Conservation (phyloP, 805 yeast species). For the Pichia paraexigua region DNA sequence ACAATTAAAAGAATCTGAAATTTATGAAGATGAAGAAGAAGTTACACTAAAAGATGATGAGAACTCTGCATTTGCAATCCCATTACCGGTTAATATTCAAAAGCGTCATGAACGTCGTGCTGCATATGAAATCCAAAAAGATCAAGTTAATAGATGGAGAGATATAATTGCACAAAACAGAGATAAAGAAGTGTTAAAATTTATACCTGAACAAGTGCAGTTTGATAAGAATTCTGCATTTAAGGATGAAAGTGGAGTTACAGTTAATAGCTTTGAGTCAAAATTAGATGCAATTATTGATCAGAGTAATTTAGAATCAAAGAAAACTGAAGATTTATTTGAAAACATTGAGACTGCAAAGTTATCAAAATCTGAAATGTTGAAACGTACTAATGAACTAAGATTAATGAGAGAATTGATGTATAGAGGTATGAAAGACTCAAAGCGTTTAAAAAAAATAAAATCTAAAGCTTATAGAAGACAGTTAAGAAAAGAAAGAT, state of each 20-base stretch:
- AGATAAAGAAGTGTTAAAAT: constrained; percentile 75
- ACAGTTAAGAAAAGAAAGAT: constrained; percentile 75
- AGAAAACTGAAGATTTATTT: constrained; percentile 69
- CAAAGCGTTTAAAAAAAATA: constrained; percentile 87
- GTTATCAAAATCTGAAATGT: constrained; percentile 71
- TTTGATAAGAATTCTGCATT: constrained; percentile 49
- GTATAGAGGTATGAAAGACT: constrained; percentile 91
- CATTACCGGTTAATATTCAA: constrained; percentile 80
- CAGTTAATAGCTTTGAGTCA: constrained; percentile 55
- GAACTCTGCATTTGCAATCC: constrained; percentile 52
- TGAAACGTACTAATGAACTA: constrained; percentile 69
- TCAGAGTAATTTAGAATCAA: constrained; percentile 63
- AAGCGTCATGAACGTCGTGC: constrained; percentile 79
- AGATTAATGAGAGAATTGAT: constrained; percentile 90
- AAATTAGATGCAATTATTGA: constrained; percentile 53
- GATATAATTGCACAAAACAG: constrained; percentile 74
- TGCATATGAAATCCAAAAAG: constrained; percentile 83
- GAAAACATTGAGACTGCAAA: constrained; percentile 82
- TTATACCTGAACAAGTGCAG: constrained; percentile 44
- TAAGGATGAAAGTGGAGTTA: constrained; percentile 35
- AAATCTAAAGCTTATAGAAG: constrained; percentile 86
- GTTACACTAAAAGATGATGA: constrained; percentile 5
- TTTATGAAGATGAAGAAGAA: constrained; percentile 20
- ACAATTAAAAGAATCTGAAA: not conserved
- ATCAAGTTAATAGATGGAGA: constrained; percentile 83